A percentile compares a stretch with the other conserved stretches of the same genome.
Conservation (phyloP, 2,329 filamentous ascomycete genomes). For the Mollisiaceae sp. region DNA sequence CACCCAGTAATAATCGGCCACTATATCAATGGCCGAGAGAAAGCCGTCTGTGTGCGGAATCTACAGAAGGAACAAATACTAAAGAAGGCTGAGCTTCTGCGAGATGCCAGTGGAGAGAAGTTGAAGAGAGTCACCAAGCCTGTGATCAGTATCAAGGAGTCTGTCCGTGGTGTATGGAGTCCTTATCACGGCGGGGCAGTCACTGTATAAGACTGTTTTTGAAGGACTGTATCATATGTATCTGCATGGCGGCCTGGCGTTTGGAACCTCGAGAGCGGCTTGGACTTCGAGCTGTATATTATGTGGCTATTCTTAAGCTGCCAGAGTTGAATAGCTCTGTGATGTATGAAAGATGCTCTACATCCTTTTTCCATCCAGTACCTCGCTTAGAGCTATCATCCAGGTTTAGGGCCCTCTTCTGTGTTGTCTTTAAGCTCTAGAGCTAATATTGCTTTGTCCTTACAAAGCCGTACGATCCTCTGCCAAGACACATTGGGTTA, state of each 20-base stretch:
- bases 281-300: constrained; percentile 10
- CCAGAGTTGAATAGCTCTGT: background rate
- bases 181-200: constrained; percentile 65
- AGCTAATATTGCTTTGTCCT: background rate
- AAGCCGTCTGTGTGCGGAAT: constrained; percentile 88
- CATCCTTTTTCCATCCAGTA: background rate
- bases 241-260: constrained; percentile 33
- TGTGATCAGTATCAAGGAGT: constrained; percentile 66
- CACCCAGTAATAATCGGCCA: constrained; percentile 88
- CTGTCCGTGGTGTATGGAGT: constrained; percentile 73
- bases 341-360: background rate
- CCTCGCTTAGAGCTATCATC: background rate
- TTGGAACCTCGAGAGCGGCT: constrained; percentile 27
- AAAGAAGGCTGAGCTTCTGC: constrained; percentile 75
- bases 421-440: background rate
- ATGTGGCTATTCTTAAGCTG: background rate
- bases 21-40: constrained; percentile 90
- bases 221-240: constrained; percentile 32
- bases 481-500: background rate
- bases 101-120: constrained; percentile 78
- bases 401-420: background rate
- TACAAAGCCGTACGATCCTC: background rate
- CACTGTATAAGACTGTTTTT: constrained; percentile 34
- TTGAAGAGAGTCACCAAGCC: constrained; percentile 67
- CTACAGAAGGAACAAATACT: constrained; percentile 80